Base-by-base conservation (phyloP, 2,329 filamentous ascomycete species). In the Aspergillus hortae region DNA sequence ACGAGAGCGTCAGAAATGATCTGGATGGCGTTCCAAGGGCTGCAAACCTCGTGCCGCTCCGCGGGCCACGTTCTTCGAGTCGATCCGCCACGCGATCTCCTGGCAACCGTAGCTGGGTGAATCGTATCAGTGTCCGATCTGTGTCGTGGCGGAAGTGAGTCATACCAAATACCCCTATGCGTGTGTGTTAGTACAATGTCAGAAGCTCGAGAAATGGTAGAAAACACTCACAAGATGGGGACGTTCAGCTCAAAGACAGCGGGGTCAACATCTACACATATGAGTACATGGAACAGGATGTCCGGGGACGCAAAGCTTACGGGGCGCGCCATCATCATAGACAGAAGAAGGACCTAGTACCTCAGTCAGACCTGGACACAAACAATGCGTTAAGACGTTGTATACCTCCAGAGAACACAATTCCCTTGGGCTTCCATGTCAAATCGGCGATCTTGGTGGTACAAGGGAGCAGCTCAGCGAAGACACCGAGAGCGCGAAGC, bases 401-500 rank as follows among this genome's bases (percentile, higher is more conserved):
- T 11, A 30, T 30, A 30, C 27, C 85, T 35, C 61, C 61, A 32
- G 61, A 63, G 21, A 63, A 57, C 32, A 63, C 61, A 58, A 97
- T 85, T 61, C 92, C 92, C 67, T 87, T 88, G 17, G 92, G 92
- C 67, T 85, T 90, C 78, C 82, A 95, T 44, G 78, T 68, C 32
- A 96, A 80, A 51, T 94, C 89, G 6, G 82, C 76, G 19, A 95
- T 73, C 77, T 92, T 92, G 64, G 88, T 85, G 43, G 87, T 95
- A 52, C 91, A 95, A 19, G 89, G 89, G 41, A 95, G 83, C 86
- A 95, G 88, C 76, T 96, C 91, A 56, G 85, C 85, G 77, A 89
- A 96, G 69, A 95, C 82, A 75, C 87, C 87, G 72, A 95, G 81
- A 62, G 88, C 84, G 61, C 90, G 82, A 25, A 95, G 80, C 32